These are phyloP conservation scores for Zymoseptoria crescenta DNA, from an alignment of 2,329 filamentous ascomycete genomes.

Conservation along the genomic window DNA sequence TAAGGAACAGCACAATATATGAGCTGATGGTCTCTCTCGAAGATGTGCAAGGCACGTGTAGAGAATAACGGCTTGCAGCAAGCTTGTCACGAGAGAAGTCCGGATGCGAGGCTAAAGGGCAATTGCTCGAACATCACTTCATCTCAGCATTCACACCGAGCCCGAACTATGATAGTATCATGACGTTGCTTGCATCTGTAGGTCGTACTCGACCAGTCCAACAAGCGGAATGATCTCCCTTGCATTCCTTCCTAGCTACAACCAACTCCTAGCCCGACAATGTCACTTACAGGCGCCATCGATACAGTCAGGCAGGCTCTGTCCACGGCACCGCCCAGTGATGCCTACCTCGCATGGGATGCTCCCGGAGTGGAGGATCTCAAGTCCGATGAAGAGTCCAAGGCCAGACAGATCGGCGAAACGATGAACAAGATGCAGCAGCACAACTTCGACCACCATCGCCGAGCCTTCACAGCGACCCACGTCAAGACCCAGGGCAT, in stretches of 20 bases:
- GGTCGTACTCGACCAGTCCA: neutral
- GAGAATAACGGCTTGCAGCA: too few relatives aligned
- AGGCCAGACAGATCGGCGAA: constrained; percentile 40
- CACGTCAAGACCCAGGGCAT: constrained; percentile 43
- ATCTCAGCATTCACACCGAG: neutral
- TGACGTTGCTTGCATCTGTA: neutral
- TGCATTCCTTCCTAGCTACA: neutral
- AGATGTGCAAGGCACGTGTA: too few relatives aligned
- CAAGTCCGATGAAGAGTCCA: constrained; percentile 34
- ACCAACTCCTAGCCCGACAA: neutral
- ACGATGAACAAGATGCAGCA: constrained; percentile 41
- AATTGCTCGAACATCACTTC: neutral
- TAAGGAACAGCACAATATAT: too few relatives aligned
- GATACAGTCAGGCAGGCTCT: neutral
- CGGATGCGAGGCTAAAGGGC: neutral
- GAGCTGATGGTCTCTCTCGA: too few relatives aligned
- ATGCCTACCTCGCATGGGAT: constrained; percentile 36
- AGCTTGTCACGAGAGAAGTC: too few relatives aligned
- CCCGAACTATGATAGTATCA: neutral
- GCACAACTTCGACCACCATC: constrained; percentile 37
- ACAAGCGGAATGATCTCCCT: neutral
- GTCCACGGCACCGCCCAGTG: neutral
- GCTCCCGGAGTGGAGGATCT: constrained; percentile 35
- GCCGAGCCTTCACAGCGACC: constrained; percentile 35
- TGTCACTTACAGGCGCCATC: neutral